phyloP scores from a whole-genome alignment of 805 yeast genomes.

The Candida koratica region DNA sequence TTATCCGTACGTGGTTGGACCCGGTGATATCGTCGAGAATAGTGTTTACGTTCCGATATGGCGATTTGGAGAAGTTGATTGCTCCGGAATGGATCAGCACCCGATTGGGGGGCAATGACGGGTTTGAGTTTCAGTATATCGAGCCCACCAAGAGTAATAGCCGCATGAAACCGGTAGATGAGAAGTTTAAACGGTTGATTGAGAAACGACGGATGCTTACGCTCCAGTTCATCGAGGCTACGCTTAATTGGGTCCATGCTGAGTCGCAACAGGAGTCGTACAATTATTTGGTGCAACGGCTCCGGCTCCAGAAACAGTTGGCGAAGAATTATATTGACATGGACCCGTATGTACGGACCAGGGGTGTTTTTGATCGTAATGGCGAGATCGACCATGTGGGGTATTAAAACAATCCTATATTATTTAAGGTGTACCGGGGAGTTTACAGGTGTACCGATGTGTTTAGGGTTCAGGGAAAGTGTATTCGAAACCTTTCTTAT shows the following conservation, averaged over 20 bases:
- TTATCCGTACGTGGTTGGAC: slow-evolving; percentile 86
- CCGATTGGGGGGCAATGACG: slow-evolving; percentile 68
- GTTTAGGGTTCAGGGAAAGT: too few relatives aligned
- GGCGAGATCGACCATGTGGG: slow-evolving; percentile 32
- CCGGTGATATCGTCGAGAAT: slow-evolving; percentile 91
- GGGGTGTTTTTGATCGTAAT: slow-evolving; percentile 68
- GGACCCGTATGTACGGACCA: slow-evolving; percentile 78
- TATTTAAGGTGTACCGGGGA: too few relatives aligned
- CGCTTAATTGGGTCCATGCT: slow-evolving; percentile 71
- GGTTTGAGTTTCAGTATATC: slow-evolving; percentile 49
- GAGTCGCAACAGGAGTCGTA: slow-evolving; percentile 44
- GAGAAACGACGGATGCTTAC: slow-evolving; percentile 44
- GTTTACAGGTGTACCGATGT: too few relatives aligned
- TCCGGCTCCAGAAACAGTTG: slow-evolving; percentile 49
- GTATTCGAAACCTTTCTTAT: too few relatives aligned
- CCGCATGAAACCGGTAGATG: slow-evolving; percentile 18
- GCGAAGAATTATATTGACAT: slow-evolving; percentile 57
- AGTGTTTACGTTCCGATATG: slow-evolving; percentile 62
- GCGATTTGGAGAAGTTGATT: slow-evolving; percentile 62
- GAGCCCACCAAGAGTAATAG: slow-evolving; percentile 56
- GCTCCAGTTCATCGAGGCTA: slow-evolving; percentile 53
- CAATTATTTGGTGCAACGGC: slow-evolving; percentile 46
- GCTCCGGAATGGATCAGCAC: slow-evolving; percentile 55
- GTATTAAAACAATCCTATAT: too few relatives aligned
- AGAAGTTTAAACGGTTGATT: slow-evolving; percentile 23